Evolutionary conservation across 2,329 filamentous ascomycete genomes (phyloP).

Genomic region (Aspergillus fumigatiaffinis): DNA sequence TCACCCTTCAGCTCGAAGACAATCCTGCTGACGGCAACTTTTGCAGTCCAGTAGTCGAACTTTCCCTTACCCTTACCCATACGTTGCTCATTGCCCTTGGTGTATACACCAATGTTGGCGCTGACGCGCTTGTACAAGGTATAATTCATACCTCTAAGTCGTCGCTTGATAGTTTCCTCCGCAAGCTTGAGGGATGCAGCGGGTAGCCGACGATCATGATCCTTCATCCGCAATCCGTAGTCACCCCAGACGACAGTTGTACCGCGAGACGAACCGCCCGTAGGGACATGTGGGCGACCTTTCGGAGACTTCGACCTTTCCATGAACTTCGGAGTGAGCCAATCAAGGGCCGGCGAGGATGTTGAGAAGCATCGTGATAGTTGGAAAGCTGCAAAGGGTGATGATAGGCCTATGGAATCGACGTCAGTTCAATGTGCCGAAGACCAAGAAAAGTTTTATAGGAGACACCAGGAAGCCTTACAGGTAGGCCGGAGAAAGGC

Average conservation of each 20-base stretch:
- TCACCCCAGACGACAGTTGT: constrained; percentile 97
- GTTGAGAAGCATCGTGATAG: constrained; percentile 68
- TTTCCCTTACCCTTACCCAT: constrained; percentile 99
- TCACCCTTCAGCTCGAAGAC: constrained; percentile 90
- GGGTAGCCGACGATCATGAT: constrained; percentile 88
- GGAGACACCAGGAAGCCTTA: constrained; percentile 17
- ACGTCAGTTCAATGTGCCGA: constrained; percentile 15
- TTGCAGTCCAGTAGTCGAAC: constrained; percentile 93
- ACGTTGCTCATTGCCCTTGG: constrained; percentile 91
- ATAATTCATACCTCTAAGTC: constrained; percentile 87
- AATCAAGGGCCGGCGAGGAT: constrained; percentile 59
- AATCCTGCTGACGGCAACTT: constrained; percentile 85
- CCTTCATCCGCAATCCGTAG: constrained; percentile 87
- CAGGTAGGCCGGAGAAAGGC: constrained; percentile 31
- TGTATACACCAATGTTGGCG: constrained; percentile 92
- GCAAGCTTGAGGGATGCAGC: constrained; percentile 83
- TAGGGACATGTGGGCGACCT: constrained; percentile 80
- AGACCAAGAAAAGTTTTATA: constrained; percentile 7
- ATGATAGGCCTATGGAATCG: constrained; percentile 22
- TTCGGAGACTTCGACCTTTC: constrained; percentile 86
- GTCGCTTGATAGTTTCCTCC: constrained; percentile 86
- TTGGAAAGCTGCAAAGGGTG: constrained; percentile 29
- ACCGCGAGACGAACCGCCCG: constrained; percentile 84
- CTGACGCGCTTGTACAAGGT: constrained; percentile 85
- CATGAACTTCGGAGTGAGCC: constrained; percentile 76